phyloP scores from a whole-genome alignment of 805 yeast species.

The Wickerhamomyces rabaulensis region DNA sequence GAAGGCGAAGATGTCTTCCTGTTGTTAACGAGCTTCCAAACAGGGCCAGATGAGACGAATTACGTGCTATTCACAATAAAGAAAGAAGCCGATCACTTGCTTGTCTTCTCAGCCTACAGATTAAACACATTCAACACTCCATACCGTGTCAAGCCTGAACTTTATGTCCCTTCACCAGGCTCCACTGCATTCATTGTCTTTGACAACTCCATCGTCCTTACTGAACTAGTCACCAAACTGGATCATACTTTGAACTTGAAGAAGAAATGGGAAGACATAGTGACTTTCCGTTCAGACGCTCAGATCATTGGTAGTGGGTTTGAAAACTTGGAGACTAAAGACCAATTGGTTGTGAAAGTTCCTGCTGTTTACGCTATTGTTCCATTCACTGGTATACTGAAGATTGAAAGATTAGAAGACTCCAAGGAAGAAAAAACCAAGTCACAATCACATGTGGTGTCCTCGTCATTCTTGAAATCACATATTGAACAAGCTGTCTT shows the following conservation, averaged over 20 bases:
- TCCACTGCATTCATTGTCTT: conserved; percentile 57
- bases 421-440: conserved; percentile 16
- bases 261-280: conserved; percentile 77
- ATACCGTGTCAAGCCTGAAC: conserved; percentile 35
- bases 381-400: conserved; percentile 53
- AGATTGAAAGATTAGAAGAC: conserved; percentile 42
- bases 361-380: conserved; percentile 47
- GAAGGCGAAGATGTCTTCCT: conserved; percentile 38
- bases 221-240: conserved; percentile 46
- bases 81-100: conserved; percentile 44
- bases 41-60: conserved; percentile 24
- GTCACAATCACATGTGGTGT: conserved; percentile 16
- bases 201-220: conserved; percentile 55
- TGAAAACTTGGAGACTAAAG: conserved; percentile 32
- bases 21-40: conserved; percentile 37
- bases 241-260: conserved; percentile 29
- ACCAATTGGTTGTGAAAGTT: conserved; percentile 24
- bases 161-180: conserved; percentile 54
- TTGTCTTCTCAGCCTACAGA: conserved; percentile 60
- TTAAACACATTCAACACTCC: conserved; percentile 42
- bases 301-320: conserved; percentile 55
- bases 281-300: conserved; percentile 50
- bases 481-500: conserved; percentile 84
- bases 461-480: conserved; percentile 49
- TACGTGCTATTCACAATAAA: conserved; percentile 51